Evolutionary conservation across 495 filamentous ascomycete species (phyloP).

Genomic region (Annulohypoxylon nitens): DNA sequence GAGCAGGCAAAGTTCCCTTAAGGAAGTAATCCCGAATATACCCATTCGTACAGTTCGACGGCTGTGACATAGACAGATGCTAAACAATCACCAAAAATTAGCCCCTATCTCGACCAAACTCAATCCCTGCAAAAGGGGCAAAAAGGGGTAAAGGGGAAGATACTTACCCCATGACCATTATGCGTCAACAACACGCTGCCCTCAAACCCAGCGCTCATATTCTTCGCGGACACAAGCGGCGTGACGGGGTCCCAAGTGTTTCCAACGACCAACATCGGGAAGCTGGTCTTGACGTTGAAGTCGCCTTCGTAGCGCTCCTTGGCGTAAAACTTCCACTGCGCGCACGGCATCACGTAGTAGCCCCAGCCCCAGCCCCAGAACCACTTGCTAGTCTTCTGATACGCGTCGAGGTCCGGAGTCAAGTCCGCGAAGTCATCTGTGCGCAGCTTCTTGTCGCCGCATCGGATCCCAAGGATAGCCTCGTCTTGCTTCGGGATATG

Average conservation of each 20-base stretch:
- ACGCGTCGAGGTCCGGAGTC: slow-evolving; percentile 12
- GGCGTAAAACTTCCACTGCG: slow-evolving; percentile 58
- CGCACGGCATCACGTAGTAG: slow-evolving; percentile 50
- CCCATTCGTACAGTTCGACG: slow-evolving; percentile 37
- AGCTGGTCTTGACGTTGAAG: slow-evolving; percentile 58
- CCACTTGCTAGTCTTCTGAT: slow-evolving; percentile 27
- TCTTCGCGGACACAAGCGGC: slow-evolving; percentile 62
- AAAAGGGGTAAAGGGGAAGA: background rate
- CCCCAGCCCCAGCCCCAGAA: slow-evolving; percentile 43
- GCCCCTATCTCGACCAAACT: background rate
- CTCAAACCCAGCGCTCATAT: slow-evolving; percentile 64
- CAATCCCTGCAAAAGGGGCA: background rate
- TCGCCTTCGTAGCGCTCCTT: slow-evolving; percentile 59
- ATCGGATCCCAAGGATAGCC: slow-evolving; percentile 46
- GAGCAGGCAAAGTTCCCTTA: slow-evolving; percentile 27
- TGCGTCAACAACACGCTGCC: slow-evolving; percentile 67
- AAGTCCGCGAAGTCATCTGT: slow-evolving; percentile 36
- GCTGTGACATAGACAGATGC: slow-evolving; percentile 26
- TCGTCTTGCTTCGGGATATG: slow-evolving; percentile 27
- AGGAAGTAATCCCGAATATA: slow-evolving; percentile 35
- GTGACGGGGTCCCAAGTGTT: slow-evolving; percentile 61
- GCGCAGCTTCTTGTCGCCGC: slow-evolving; percentile 45
- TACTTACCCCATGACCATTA: slow-evolving; percentile 68
- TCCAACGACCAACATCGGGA: slow-evolving; percentile 60
- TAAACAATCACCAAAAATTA: background rate